phyloP scores from a whole-genome alignment of 352 stramenopile genomes.

The Globisporangium solare region DNA sequence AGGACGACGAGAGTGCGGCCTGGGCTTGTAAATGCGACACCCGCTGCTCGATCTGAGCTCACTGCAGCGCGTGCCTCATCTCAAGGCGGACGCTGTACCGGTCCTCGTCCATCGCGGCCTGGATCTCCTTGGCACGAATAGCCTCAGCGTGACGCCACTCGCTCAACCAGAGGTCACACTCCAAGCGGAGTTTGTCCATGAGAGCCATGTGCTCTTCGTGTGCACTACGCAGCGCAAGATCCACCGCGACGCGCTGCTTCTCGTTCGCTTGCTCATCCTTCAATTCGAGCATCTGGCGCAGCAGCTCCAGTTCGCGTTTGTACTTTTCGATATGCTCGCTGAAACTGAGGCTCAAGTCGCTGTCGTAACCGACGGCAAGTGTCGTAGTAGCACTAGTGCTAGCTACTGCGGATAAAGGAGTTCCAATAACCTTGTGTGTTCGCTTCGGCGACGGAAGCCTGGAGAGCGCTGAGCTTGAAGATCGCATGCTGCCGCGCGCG shows the following conservation, averaged over 20 bases:
- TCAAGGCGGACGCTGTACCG: constrained; percentile 61
- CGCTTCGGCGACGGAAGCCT: constrained; percentile 28
- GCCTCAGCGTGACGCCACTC: constrained; percentile 53
- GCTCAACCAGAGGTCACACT: constrained; percentile 43
- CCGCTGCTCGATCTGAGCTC: constrained; percentile 58
- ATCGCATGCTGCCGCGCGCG: constrained; percentile 46
- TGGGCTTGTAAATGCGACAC: constrained; percentile 46
- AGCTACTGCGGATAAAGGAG: constrained; percentile 1
- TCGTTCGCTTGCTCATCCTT: constrained; percentile 47
- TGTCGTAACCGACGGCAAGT: not conserved
- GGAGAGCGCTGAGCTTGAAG: constrained; percentile 61
- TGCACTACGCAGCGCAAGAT: constrained; percentile 37
- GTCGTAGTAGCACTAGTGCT: no score
- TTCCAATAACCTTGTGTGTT: constrained; percentile 19
- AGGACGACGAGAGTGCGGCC: not conserved
- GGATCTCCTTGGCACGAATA: constrained; percentile 45
- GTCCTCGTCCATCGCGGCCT: constrained; percentile 54
- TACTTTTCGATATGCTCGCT: constrained; percentile 49
- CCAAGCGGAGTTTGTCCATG: constrained; percentile 42
- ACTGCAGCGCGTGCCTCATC: constrained; percentile 54
- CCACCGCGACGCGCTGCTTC: constrained; percentile 46
- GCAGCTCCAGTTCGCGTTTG: constrained; percentile 64
- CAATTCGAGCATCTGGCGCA: constrained; percentile 48
- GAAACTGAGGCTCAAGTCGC: constrained; percentile 1
- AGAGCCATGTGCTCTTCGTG: constrained; percentile 40